These are phyloP conservation scores for Pythium dissotocum DNA, from an alignment of 352 stramenopile species.

Conservation along the genomic window DNA sequence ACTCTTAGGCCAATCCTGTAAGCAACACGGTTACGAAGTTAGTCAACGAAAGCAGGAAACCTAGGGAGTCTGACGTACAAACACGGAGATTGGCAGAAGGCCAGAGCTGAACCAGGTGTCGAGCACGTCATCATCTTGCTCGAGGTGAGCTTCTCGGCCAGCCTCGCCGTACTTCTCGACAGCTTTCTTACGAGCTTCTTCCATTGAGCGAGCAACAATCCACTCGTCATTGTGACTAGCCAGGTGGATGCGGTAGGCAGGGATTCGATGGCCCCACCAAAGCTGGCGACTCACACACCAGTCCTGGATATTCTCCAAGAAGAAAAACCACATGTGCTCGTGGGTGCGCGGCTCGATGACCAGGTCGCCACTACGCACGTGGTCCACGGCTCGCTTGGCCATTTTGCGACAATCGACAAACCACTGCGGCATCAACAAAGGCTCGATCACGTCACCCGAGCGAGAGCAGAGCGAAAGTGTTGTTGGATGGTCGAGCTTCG, in stretches of 20 bases:
- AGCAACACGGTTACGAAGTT: not conserved
- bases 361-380: constrained; percentile 94
- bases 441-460: constrained; percentile 98
- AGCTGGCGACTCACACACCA: constrained; percentile 99
- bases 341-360: constrained; percentile 95
- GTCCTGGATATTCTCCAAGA: constrained; percentile 98
- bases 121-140: constrained; percentile 98
- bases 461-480: constrained; percentile 95
- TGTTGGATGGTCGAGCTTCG: constrained; percentile 72
- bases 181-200: constrained; percentile 90
- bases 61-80: constrained; percentile 36
- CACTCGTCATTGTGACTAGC: constrained; percentile 80
- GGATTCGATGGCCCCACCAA: constrained; percentile 99
- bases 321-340: constrained; percentile 95
- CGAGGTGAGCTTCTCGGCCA: constrained; percentile 80
- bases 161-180: constrained; percentile 74
- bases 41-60: constrained; percentile 10
- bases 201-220: constrained; percentile 94
- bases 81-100: constrained; percentile 92
- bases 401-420: constrained; percentile 97
- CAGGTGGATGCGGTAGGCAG: constrained; percentile 92
- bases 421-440: constrained; percentile 99
- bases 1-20: constrained; percentile 93
- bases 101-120: constrained; percentile 99
- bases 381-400: constrained; percentile 92